Evolutionary conservation across 1,284 basidiomycete genomes (phyloP), one percentile per base, ranked within the genome.

Genomic region (Malassezia sp.): DNA sequence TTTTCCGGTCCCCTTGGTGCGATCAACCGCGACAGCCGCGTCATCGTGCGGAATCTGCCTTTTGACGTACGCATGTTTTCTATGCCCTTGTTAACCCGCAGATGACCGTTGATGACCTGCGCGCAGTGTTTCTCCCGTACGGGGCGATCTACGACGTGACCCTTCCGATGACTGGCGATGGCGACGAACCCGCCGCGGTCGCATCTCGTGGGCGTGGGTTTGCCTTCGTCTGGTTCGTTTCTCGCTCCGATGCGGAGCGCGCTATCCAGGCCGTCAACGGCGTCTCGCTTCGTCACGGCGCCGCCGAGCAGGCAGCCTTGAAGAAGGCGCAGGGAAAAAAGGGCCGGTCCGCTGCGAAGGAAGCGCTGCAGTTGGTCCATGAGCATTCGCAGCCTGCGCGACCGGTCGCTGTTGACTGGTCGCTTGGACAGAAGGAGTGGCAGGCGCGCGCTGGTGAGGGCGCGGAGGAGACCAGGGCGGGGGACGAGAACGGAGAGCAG

Each of bases 151-250:
- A 89, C 69, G 84, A 84, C 2, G 81, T 95, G 52, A 79, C 83
- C 54, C 80, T 95, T 11, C 89, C 88, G 1, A 24, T 31, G 23
- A 5, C 14, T 23, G 10, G 9, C 20, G 23, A 39, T 14, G 50
- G 53, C 29, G 36, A 37, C 6, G 47, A 37, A 15, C 46, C 36
- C 2, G 30, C 17, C 24, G 49, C 42, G 18, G 27, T 17, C 11
- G 43, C 49, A 21, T 11, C 24, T 12, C 23, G 28, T 10, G 41
- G 31, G 18, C 82, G 85, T 57, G 90, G 91, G 0, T 97, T 93
- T 61, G 91, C 88, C 0, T 96, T 97, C 62, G 82, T 96, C 11
- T 95, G 89, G 87, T 89, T 87, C 78, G 72, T 89, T 53, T 82
- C 80, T 54, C 80, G 79, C 61, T 82, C 83, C 52, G 85, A 90